phyloP scores from a whole-genome alignment of 2,329 filamentous ascomycete genomes.

The Hymenoscyphus albidus region DNA sequence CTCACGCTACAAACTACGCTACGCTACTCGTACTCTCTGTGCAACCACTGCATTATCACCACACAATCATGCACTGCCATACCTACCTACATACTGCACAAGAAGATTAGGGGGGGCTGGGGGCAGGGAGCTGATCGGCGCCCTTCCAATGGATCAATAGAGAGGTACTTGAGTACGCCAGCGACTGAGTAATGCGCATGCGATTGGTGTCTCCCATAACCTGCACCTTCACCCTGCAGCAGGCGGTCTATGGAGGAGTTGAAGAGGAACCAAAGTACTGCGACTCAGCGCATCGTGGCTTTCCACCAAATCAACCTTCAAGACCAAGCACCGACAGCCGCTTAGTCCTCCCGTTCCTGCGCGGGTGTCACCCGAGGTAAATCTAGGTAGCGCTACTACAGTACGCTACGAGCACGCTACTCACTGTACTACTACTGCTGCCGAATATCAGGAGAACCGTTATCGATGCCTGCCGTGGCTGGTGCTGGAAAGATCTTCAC shows the following conservation, averaged over 20 bases:
- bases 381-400: not conserved
- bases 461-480: not conserved
- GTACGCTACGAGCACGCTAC: too few species aligned
- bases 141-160: not conserved
- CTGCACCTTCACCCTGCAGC: not conserved
- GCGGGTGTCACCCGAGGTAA: conserved; percentile 1
- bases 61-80: not conserved
- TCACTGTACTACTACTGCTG: not conserved
- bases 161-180: not conserved
- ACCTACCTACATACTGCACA: not conserved
- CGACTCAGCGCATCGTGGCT: not conserved
- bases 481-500: not conserved
- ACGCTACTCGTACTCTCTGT: not conserved
- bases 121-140: not conserved
- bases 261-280: not conserved
- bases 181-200: not conserved
- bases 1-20: conserved; percentile 1
- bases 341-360: conserved; percentile 1
- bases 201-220: too few species aligned
- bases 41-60: not conserved
- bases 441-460: not conserved
- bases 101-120: not conserved
- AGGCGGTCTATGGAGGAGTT: not conserved
- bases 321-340: not conserved
- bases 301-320: not conserved